phyloP scores from a whole-genome alignment of 2,329 filamentous ascomycete genomes.

The Fusarium coicis region DNA sequence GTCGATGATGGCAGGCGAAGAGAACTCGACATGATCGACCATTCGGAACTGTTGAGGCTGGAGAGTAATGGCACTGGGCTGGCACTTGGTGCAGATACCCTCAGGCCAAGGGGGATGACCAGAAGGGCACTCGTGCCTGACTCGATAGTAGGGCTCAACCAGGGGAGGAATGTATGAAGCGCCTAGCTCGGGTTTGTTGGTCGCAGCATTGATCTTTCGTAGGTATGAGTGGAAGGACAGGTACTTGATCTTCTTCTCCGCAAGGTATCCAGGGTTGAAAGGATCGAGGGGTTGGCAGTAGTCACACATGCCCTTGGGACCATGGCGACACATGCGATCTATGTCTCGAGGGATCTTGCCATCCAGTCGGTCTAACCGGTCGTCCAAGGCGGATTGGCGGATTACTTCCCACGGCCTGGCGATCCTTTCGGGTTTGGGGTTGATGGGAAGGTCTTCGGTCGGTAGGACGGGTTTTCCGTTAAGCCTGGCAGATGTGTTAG shows the following conservation, averaged over 20 bases:
- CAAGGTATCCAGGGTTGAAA: constrained; percentile 87
- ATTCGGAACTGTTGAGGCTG: constrained; percentile 94
- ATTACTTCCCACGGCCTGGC: constrained; percentile 81
- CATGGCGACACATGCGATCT: constrained; percentile 95
- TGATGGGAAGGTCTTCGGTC: constrained; percentile 73
- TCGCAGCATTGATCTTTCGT: constrained; percentile 93
- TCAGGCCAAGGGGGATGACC: constrained; percentile 95
- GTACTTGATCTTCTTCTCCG: constrained; percentile 98
- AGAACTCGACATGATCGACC: constrained; percentile 98
- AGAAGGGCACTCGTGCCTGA: constrained; percentile 88
- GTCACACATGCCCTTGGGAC: constrained; percentile 98
- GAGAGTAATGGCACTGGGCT: constrained; percentile 94
- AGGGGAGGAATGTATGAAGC: constrained; percentile 97
- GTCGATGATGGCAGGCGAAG: constrained; percentile 85
- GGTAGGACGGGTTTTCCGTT: constrained; percentile 80
- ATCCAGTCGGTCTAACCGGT: constrained; percentile 85
- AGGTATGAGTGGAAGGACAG: constrained; percentile 95
- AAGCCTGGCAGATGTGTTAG: constrained; percentile 71
- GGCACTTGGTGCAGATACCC: constrained; percentile 97
- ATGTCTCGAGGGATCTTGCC: constrained; percentile 85
- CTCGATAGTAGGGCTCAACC: constrained; percentile 90
- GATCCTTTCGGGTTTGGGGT: constrained; percentile 72
- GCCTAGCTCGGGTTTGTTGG: constrained; percentile 94
- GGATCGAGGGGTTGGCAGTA: constrained; percentile 98
- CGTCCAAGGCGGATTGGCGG: constrained; percentile 86